A percentile compares a stretch with the other conserved stretches of the same genome.
Evolutionary conservation across 2,329 filamentous ascomycete species (phyloP).

Genomic region (Bipolaris bicolor): DNA sequence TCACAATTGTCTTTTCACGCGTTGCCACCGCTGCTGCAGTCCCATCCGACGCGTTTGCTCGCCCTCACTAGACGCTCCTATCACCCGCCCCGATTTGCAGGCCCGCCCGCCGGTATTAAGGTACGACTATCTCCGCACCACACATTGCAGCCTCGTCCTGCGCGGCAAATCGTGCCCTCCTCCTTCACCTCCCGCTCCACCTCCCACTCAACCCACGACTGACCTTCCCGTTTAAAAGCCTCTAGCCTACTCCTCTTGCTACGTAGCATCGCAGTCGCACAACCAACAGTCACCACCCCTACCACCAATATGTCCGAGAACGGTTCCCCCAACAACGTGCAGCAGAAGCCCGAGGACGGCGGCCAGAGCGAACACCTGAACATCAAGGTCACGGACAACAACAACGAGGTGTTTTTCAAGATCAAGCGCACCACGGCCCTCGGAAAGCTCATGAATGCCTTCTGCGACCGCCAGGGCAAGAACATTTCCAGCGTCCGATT

Average conservation of each 20-base stretch:
- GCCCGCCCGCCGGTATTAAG: slow-evolving; percentile 19
- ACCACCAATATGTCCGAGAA: slow-evolving; percentile 51
- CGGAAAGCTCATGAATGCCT: slow-evolving; percentile 97
- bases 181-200: slow-evolving; percentile 27
- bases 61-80: slow-evolving; percentile 11
- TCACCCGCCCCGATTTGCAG: slow-evolving; percentile 20
- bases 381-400: slow-evolving; percentile 99
- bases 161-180: slow-evolving; percentile 15
- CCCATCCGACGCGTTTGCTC: slow-evolving; percentile 25
- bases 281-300: neutral
- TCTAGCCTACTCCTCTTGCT: neutral
- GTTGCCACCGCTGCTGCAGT: slow-evolving; percentile 35
- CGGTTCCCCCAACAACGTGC: slow-evolving; percentile 47
- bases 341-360: slow-evolving; percentile 54
- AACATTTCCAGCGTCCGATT: slow-evolving; percentile 83
- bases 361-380: slow-evolving; percentile 82
- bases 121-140: slow-evolving; percentile 25
- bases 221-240: slow-evolving; percentile 13
- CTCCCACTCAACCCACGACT: slow-evolving; percentile 23
- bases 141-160: slow-evolving; percentile 30
- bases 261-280: too few relatives aligned
- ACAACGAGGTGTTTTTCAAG: slow-evolving; percentile 99
- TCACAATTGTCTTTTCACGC: slow-evolving; percentile 20
- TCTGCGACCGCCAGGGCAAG: slow-evolving; percentile 96
- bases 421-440: slow-evolving; percentile 96